Base-by-base conservation (phyloP, 116 monocot genomes). In the Trichopus zeylanicus region DNA sequence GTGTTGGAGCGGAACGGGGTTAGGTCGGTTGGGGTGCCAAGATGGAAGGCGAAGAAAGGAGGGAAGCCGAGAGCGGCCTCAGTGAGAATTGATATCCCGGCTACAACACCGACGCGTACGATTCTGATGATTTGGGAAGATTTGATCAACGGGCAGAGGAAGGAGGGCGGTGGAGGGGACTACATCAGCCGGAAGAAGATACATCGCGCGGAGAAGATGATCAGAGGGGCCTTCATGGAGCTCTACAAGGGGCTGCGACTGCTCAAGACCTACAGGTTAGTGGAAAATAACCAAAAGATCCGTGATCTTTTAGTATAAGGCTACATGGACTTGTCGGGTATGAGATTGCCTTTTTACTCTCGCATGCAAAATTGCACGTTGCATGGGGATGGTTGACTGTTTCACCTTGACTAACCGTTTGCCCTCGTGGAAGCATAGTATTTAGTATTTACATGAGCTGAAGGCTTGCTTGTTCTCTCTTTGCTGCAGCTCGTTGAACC, bases 191-290 rank as follows among this genome's bases (percentile, higher is more conserved):
- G 78, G 23, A 90, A 77, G 75, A 95, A 90, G 87, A 84, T 95
- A 26, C 86, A 87, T 62, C 71, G 75, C 54, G 95, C 95, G 0
- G 90, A 90, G 71, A 95, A 95, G 73, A 86, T 87, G 69, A 90
- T 95, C 55, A 55, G 95, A 1, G 71, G 66, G 2, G 95, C 95
- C 0, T 87, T 86, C 70, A 47, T 87, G 19, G 90, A 89, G 78
- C 84, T 95, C 51, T 90, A 90, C 63, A 67, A 78, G 7, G 95
- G 81, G 1, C 81, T 95, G 0, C 83, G 79, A n/a, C 78, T 86
- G 4, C 83, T 95, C 27, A 95, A 79, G 46, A 95, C 69, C 22
- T 95, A 76, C 69, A 94, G 83, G 94, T 88, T 32, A 0, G 53
- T 46, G 3, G 16, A 42, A 42, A 42, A 16, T 2, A n/a, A 42